Percentiles rank a stretch among this genome's conserved stretches.
These are phyloP conservation scores for Aureobasidium sp. DNA, from an alignment of 2,329 filamentous ascomycete genomes.

Conservation along the genomic window DNA sequence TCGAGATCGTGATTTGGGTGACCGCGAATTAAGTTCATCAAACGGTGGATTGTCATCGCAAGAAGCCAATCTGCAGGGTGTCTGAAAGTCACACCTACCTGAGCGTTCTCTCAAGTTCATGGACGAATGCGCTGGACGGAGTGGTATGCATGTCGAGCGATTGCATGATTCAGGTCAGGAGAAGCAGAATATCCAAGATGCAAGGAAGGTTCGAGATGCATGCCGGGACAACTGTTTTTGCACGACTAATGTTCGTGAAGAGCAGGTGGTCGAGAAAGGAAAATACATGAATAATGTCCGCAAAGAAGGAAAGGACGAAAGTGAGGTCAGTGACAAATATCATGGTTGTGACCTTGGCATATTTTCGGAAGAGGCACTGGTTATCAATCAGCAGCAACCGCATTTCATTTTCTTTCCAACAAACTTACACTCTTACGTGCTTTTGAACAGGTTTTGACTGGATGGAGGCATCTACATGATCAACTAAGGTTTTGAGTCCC, in stretches of 20 bases:
- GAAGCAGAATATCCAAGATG: background rate
- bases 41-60: background rate
- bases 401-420: too few species aligned
- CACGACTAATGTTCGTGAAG: background rate
- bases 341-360: background rate
- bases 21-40: background rate
- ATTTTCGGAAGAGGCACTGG: background rate
- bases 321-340: background rate
- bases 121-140: too few species aligned
- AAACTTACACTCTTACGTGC: too few species aligned
- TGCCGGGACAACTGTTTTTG: background rate
- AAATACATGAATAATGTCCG: background rate
- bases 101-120: background rate
- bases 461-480: too few species aligned
- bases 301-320: background rate
- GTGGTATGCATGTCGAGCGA: background rate
- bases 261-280: background rate
- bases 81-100: background rate
- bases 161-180: background rate
- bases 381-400: too few species aligned
- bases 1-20: background rate
- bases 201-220: background rate
- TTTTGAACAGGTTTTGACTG: too few species aligned
- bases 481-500: too few species aligned
- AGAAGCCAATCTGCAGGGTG: background rate